phyloP scores from a whole-genome alignment of 208 protist species.

The Tritrichomonas foetus region DNA sequence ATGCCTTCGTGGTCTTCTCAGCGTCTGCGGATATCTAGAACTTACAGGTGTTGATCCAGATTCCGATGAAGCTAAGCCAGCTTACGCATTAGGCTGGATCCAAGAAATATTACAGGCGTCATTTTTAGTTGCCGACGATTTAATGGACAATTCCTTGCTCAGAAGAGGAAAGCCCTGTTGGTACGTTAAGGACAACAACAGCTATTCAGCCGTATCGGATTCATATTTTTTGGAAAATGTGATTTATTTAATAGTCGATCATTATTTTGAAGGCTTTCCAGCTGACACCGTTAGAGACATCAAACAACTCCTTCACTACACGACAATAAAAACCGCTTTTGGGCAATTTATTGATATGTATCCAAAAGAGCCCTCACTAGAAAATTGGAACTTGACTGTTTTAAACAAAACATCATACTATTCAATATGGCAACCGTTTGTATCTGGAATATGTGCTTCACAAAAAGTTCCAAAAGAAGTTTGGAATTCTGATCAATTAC shows the following conservation, averaged over 20 bases:
- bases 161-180: slow-evolving; percentile 62
- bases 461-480: slow-evolving; percentile 20
- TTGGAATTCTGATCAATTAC: neutral
- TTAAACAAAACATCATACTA: slow-evolving; percentile 37
- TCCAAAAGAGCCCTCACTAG: neutral
- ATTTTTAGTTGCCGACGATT: slow-evolving; percentile 67
- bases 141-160: slow-evolving; percentile 62
- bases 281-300: neutral
- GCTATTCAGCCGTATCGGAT: slow-evolving; percentile 10
- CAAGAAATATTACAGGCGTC: slow-evolving; percentile 54
- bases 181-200: slow-evolving; percentile 52
- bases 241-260: slow-evolving; percentile 1
- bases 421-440: slow-evolving; percentile 26
- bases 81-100: neutral
- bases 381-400: slow-evolving; percentile 27
- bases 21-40: neutral
- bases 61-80: neutral
- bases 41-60: neutral
- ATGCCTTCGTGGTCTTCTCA: neutral
- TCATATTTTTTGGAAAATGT: slow-evolving; percentile 39
- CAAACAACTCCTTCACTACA: neutral
- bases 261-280: neutral
- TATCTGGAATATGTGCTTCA: neutral
- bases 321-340: neutral
- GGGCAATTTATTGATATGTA: slow-evolving; percentile 39